These are phyloP conservation scores for Cephaloascus albidus DNA, from an alignment of 805 yeast genomes.

Conservation along the genomic window DNA sequence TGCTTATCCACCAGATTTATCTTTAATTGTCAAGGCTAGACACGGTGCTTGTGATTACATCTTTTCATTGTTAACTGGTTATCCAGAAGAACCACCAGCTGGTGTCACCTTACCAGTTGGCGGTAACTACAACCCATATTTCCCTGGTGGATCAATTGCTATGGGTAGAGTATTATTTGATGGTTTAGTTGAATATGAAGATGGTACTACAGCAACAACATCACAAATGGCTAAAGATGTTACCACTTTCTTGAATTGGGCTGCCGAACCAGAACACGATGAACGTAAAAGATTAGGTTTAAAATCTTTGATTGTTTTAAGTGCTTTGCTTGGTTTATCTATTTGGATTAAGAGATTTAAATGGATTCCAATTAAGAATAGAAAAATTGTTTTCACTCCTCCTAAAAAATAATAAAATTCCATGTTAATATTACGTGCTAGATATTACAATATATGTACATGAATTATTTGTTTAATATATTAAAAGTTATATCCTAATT, in stretches of 20 bases:
- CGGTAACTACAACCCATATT: slow-evolving; percentile 96
- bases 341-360: slow-evolving; percentile 96
- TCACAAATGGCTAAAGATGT: slow-evolving; percentile 99
- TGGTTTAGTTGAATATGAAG: slow-evolving; percentile 96
- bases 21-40: slow-evolving; percentile 96
- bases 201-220: slow-evolving; percentile 97
- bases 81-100: slow-evolving; percentile 98
- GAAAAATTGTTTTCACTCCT: slow-evolving; percentile 89
- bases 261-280: slow-evolving; percentile 97
- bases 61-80: slow-evolving; percentile 91
- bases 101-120: slow-evolving; percentile 93
- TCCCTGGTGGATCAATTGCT: slow-evolving; percentile 99
- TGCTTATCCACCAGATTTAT: slow-evolving; percentile 96
- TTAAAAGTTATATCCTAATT: no score
- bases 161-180: slow-evolving; percentile 98
- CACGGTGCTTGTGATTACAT: slow-evolving; percentile 97
- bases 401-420: slow-evolving; percentile 72
- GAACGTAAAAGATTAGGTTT: slow-evolving; percentile 95
- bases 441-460: no score
- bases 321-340: slow-evolving; percentile 72
- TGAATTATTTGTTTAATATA: no score
- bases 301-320: slow-evolving; percentile 76
- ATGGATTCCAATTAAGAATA: slow-evolving; percentile 93
- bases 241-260: slow-evolving; percentile 92
- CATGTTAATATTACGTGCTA: no score